phyloP scores from a whole-genome alignment of 345 rosid genomes.

The Arabidopsis suecica region DNA sequence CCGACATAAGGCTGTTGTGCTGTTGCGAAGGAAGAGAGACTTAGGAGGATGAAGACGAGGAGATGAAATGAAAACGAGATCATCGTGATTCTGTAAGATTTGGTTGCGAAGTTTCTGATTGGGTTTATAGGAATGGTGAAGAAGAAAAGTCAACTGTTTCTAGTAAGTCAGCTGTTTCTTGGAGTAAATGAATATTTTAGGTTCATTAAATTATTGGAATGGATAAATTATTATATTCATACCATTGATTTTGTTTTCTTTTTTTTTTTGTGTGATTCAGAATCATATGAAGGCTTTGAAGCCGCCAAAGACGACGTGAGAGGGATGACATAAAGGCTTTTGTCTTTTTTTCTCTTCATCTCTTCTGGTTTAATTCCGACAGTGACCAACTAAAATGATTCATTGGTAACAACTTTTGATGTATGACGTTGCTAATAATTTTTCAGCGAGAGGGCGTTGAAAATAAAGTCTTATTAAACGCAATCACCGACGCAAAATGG shows the following conservation, averaged over 20 bases:
- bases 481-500: background rate
- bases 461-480: background rate
- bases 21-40: conserved; percentile 42
- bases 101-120: background rate
- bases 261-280: background rate
- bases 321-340: background rate
- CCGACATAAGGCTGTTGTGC: conserved; percentile 81
- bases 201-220: conserved; percentile 1
- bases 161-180: conserved; percentile 26
- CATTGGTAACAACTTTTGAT: too few species aligned
- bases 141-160: conserved; percentile 26
- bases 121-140: background rate
- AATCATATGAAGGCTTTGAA: conserved; percentile 3
- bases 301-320: conserved; percentile 21
- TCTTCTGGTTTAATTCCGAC: background rate
- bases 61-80: conserved; percentile 7
- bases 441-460: background rate
- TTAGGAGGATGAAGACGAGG: background rate
- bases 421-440: background rate
- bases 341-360: background rate
- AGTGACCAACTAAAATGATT: background rate
- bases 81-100: conserved; percentile 26
- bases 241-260: background rate
- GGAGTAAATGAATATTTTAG: background rate
- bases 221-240: conserved; percentile 9